Evolutionary conservation across 148 eudicot genomes (phyloP), one percentile per base, ranked within the genome.

Genomic region (Rhododendron vialii): DNA sequence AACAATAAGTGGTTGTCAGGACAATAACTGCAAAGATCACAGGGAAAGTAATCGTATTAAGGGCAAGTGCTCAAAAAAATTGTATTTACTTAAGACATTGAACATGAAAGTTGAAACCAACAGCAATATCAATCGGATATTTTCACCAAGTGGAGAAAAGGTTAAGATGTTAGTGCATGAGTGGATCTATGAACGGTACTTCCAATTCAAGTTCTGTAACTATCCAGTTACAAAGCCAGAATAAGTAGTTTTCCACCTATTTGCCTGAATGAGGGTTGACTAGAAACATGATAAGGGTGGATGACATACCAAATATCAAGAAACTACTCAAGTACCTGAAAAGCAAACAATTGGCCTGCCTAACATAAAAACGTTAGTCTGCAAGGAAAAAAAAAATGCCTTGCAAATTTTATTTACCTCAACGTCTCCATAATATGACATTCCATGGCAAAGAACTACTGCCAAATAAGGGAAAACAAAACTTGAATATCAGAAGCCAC

Each of bases 11-110:
- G 90, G 81, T 91, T 92, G 85, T 90, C 90, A 86, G 89, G 88
- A 85, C 73, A 89, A 73, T 86, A 92, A 90, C 96, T 93, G 90
- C 82, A 83, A 85, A 48, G 71, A 78, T 28, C 48, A 61, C 12
- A 85, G 65, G 12, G 36, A 14, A 55, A 85, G 81, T 33, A 2
- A 71, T 13, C 28, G 17, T n/a, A 61, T 36, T 24, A 5, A 24
- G 17, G n/a, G 69, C 13, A 48, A 74, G 61, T 13, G 7, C 47
- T 41, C 38, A 50, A n/a, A 38, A 69, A 86, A 53, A 26, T 7
- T 26, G 2, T 35, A 22, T 57, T 14, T 76, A 63, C 20, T 28
- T 30, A 77, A 69, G 80, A 82, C 35, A 36, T 57, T 22, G 33
- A 82, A 50, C 28, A 36, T 30, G 47, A 20, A 35, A 73, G 48